Evolutionary conservation across 495 filamentous ascomycete species (phyloP).

Genomic region (Coniosporium apollinis): DNA sequence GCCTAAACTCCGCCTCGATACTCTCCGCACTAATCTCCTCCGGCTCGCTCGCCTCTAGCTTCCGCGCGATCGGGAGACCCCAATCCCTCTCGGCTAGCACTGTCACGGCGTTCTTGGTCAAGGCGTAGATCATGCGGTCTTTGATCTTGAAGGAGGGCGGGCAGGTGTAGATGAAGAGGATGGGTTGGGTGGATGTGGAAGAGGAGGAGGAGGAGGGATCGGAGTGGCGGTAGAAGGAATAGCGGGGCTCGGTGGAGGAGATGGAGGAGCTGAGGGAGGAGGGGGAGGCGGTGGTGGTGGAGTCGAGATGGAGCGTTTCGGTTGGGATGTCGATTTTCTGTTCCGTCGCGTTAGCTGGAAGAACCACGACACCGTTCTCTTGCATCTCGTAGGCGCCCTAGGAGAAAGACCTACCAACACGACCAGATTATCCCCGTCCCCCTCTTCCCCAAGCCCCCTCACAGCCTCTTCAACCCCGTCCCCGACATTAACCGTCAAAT

Average conservation of each 20-base stretch:
- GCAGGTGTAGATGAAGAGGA: slow-evolving; percentile 93
- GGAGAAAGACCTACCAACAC: slow-evolving; percentile 49
- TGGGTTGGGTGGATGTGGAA: slow-evolving; percentile 17
- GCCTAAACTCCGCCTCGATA: slow-evolving; percentile 61
- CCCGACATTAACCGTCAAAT: slow-evolving; percentile 38
- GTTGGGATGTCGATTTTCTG: slow-evolving; percentile 58
- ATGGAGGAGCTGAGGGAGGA: slow-evolving; percentile 40
- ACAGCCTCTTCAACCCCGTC: slow-evolving; percentile 46
- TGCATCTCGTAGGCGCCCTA: neutral
- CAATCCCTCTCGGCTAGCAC: slow-evolving; percentile 48
- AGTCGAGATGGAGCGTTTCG: slow-evolving; percentile 64
- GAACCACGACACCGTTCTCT: no score
- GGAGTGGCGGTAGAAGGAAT: slow-evolving; percentile 73
- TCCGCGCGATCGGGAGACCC: slow-evolving; percentile 59
- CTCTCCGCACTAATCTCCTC: slow-evolving; percentile 58
- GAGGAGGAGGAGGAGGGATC: slow-evolving; percentile 22
- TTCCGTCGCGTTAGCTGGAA: neutral
- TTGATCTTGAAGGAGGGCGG: slow-evolving; percentile 67
- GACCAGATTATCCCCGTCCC: slow-evolving; percentile 43
- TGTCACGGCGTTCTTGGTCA: slow-evolving; percentile 58
- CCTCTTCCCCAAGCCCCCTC: slow-evolving; percentile 24
- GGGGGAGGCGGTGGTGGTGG: slow-evolving; percentile 32
- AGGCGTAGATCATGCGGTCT: slow-evolving; percentile 88
- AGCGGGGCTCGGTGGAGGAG: slow-evolving; percentile 67
- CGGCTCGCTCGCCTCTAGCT: slow-evolving; percentile 54